Percentiles rank a stretch among this genome's conserved stretches.
Conservation (phyloP, 2,329 filamentous ascomycete genomes). For the Pseudogymnoascus sp. region DNA sequence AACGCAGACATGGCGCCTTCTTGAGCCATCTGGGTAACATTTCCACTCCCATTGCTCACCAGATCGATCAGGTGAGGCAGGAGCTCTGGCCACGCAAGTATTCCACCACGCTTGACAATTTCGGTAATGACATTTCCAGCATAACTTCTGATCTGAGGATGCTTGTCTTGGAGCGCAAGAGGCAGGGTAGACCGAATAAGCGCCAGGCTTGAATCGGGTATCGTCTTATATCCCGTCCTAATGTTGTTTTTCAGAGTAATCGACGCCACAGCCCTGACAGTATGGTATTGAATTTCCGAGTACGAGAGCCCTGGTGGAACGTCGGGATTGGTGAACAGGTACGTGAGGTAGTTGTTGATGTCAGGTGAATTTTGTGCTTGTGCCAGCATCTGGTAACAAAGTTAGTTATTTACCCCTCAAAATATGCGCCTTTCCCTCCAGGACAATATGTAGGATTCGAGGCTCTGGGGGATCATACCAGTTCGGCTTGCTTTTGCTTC, state of each 20-base stretch:
- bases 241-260: constrained; percentile 97
- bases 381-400: constrained; percentile 66
- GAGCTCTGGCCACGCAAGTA: constrained; percentile 86
- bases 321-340: constrained; percentile 68
- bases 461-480: constrained; percentile 8
- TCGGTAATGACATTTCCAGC: constrained; percentile 93
- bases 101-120: constrained; percentile 72
- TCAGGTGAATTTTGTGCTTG: constrained; percentile 84
- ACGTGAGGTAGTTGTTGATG: constrained; percentile 95
- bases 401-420: neutral
- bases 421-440: neutral
- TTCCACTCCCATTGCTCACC: constrained; percentile 63
- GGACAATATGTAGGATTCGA: constrained; percentile 16
- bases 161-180: constrained; percentile 70
- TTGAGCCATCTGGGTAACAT: constrained; percentile 63
- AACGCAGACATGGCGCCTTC: constrained; percentile 92
- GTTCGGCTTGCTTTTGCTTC: constrained; percentile 81
- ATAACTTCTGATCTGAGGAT: constrained; percentile 75
- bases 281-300: constrained; percentile 54
- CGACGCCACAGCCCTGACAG: constrained; percentile 78
- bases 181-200: constrained; percentile 76
- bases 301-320: constrained; percentile 53
- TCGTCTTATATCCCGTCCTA: constrained; percentile 63
- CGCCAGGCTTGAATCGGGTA: constrained; percentile 62
- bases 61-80: constrained; percentile 74